A percentile compares a stretch with the other conserved stretches of the same genome.
Evolutionary conservation across 2,329 filamentous ascomycete genomes (phyloP).

Genomic region (Aspergillus sp.): DNA sequence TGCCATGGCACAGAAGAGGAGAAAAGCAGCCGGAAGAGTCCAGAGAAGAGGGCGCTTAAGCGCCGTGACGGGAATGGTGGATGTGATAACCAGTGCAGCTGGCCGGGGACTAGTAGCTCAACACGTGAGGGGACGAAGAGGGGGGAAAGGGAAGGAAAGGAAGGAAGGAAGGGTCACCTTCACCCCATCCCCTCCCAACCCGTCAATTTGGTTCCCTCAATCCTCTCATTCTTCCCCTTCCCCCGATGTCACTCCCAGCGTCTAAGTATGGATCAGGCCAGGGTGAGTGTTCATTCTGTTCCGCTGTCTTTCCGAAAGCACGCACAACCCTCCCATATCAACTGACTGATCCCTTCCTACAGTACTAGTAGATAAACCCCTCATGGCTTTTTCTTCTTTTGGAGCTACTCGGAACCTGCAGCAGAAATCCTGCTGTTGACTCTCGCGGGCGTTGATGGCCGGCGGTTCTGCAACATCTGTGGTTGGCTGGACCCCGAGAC

Average conservation of each 20-base stretch:
- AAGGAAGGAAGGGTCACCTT: too few species aligned
- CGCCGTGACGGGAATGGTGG: neutral
- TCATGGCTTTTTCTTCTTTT: neutral
- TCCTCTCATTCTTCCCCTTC: neutral
- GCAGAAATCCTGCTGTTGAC: neutral
- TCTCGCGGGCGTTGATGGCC: neutral
- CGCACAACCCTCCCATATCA: neutral
- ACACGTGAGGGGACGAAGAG: neutral
- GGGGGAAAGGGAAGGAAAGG: too few species aligned
- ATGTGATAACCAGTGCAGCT: neutral
- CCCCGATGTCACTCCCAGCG: neutral
- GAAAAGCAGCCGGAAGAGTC: neutral
- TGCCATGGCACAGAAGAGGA: neutral
- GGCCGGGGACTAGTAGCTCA: neutral
- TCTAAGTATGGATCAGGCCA: neutral
- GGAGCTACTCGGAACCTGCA: neutral
- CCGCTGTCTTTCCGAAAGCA: neutral
- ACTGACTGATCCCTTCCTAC: neutral
- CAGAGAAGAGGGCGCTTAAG: neutral
- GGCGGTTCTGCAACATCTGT: slow-evolving; percentile 32
- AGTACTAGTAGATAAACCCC: neutral
- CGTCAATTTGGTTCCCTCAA: neutral
- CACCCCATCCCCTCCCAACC: neutral
- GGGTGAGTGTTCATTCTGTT: neutral
- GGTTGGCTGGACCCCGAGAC: slow-evolving; percentile 30